Base-by-base conservation (phyloP, 257 asterid species). In the Voacanga thouarsii region DNA sequence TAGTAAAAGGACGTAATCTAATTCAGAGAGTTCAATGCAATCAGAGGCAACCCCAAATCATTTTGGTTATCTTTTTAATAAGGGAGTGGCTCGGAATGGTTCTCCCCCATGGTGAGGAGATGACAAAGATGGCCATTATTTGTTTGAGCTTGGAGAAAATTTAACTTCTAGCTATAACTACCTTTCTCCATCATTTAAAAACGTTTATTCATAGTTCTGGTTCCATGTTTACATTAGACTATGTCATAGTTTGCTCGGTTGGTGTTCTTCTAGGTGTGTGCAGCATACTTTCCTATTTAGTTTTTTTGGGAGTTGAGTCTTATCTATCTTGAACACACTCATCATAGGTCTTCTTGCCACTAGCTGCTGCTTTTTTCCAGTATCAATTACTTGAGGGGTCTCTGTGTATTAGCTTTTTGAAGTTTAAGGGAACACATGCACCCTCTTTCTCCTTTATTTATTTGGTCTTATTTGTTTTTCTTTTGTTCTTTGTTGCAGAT, bases 131-230 rank as follows among this genome's bases (percentile, higher is more conserved):
- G n/a, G n/a, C n/a, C n/a, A n/a, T n/a, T n/a, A n/a, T n/a, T n/a
- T n/a, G n/a, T n/a, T n/a, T 91, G 95, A 90, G 92, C 94, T 90
- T 83, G 99, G 99, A 88, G 97, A 94, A 57, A 89, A 94, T 92
- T 85, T 94, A 85, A 94, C 99, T 39, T 78, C 95, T 72, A 96
- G 99, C 92, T 94, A 97, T 94, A 94, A 94, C 84, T 83, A 90
- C 89, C 75, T 84, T 79, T 83, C 80, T 76, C 90, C 75, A 71
- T n/a, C 0, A 9, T 61, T 41, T 41, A 71, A n/a, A 6, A 21
- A 41, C 56, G 8, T 88, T 47, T 41, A 41, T 73, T 79, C 64
- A 15, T 71, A 49, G 75, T 76, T 81, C 50, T 21, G 9, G 45
- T 67, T 51, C 18, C 55, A 45, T 75, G 75, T 49, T 21, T 24